A percentile compares a stretch with the other conserved stretches of the same genome.
These are phyloP conservation scores for Jackrogersella multiformis DNA, from an alignment of 495 filamentous ascomycete genomes.

Conservation along the genomic window DNA sequence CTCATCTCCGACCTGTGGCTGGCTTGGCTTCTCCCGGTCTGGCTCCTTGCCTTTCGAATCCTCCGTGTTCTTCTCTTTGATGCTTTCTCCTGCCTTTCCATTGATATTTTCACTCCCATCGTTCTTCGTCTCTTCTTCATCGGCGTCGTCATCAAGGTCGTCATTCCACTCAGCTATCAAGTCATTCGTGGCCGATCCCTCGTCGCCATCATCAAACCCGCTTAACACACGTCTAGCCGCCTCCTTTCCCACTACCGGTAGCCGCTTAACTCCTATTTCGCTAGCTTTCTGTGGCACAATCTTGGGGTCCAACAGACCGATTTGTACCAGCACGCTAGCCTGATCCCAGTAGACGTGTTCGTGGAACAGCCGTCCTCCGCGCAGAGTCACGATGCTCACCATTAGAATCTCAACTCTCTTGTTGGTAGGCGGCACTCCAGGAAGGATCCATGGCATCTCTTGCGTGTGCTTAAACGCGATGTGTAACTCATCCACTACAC, in stretches of 20 bases:
- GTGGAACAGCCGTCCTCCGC: slow-evolving; percentile 69
- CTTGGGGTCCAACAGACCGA: slow-evolving; percentile 72
- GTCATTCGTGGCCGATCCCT: slow-evolving; percentile 67
- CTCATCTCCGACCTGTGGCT: slow-evolving; percentile 11
- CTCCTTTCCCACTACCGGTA: slow-evolving; percentile 74
- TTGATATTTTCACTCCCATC: not conserved
- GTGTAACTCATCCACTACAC: slow-evolving; percentile 57
- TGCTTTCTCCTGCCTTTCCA: slow-evolving; percentile 1
- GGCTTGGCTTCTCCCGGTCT: not conserved
- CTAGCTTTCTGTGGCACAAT: slow-evolving; percentile 55
- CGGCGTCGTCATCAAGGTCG: slow-evolving; percentile 29
- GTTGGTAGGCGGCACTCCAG: slow-evolving; percentile 70
- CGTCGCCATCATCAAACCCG: slow-evolving; percentile 57
- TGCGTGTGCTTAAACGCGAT: slow-evolving; percentile 70
- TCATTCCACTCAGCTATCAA: slow-evolving; percentile 64
- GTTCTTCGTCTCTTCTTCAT: slow-evolving; percentile 7
- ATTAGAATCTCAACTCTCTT: slow-evolving; percentile 45
- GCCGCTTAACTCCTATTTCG: slow-evolving; percentile 51
- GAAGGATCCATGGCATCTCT: slow-evolving; percentile 77
- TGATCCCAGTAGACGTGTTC: slow-evolving; percentile 86
- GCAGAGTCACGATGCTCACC: slow-evolving; percentile 61
- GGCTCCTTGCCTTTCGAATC: slow-evolving; percentile 1
- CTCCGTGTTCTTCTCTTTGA: not conserved
- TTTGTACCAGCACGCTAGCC: slow-evolving; percentile 76
- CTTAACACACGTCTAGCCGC: slow-evolving; percentile 69